Percentiles rank a stretch among this genome's conserved stretches.
Conservation (phyloP, 306 rosid species). For the Sicyos edulis region DNA sequence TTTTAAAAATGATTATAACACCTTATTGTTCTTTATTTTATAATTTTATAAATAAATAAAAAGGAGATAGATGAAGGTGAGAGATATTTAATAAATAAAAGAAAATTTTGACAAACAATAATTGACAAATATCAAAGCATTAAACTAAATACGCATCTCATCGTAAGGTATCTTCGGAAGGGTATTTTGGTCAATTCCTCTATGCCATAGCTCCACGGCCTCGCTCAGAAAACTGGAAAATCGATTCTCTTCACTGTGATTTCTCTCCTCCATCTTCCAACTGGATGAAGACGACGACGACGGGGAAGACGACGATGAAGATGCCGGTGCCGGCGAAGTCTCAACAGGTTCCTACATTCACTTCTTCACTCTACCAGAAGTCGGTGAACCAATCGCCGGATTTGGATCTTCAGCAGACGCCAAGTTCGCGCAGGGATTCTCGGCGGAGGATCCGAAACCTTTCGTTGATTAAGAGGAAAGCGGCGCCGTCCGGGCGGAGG, state of each 20-base stretch:
- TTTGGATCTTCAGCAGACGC: constrained; percentile 57
- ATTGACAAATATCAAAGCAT: background rate
- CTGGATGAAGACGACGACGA: constrained; percentile 12
- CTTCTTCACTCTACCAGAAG: constrained; percentile 27
- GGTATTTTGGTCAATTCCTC: background rate
- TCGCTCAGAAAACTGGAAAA: background rate
- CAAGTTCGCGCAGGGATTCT: constrained; percentile 27
- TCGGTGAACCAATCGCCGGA: constrained; percentile 34
- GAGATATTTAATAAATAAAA: background rate
- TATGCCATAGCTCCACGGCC: background rate
- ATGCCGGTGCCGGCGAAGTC: constrained; percentile 36
- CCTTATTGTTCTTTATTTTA: too few species aligned
- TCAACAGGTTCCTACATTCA: constrained; percentile 29
- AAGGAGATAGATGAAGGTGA: background rate
- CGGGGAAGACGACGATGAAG: constrained; percentile 40
- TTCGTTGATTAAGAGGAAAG: constrained; percentile 29
- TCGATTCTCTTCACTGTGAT: constrained; percentile 8
- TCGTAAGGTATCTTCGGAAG: constrained; percentile 13
- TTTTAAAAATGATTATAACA: too few species aligned
- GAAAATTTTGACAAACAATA: background rate
- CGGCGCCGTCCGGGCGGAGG: constrained; percentile 39
- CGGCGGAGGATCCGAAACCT: constrained; percentile 37
- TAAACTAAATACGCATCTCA: background rate
- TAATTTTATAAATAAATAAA: too few species aligned
- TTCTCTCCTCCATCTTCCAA: background rate